A percentile compares a stretch with the other conserved stretches of the same genome.
phyloP scores from a whole-genome alignment of 176 grass and related monocot genomes.

The Luzula sylvatica region DNA sequence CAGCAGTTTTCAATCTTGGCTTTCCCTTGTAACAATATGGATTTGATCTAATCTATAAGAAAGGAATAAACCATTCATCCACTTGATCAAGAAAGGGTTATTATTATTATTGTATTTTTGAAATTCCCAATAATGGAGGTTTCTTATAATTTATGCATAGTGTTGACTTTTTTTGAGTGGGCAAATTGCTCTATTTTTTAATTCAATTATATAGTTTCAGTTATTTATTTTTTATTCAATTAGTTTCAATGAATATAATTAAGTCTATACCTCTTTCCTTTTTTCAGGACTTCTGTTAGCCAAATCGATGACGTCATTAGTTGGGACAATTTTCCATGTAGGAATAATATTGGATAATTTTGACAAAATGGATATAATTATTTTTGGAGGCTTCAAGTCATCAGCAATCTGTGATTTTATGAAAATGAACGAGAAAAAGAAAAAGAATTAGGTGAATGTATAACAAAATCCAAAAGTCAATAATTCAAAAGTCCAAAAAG shows the following conservation, averaged over 20 bases:
- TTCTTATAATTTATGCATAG: too few relatives aligned
- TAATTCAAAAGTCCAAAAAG: not conserved
- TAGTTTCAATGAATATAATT: too few relatives aligned
- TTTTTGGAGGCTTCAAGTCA: slow-evolving; percentile 42
- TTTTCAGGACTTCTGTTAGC: slow-evolving; percentile 34
- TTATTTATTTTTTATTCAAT: too few relatives aligned
- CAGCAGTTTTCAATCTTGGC: slow-evolving; percentile 25
- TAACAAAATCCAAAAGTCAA: not conserved
- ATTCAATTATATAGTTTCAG: too few relatives aligned
- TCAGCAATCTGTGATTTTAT: slow-evolving; percentile 36
- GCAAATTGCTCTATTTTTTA: too few relatives aligned
- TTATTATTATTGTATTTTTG: too few relatives aligned
- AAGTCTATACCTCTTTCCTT: slow-evolving; percentile 54
- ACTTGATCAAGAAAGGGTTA: too few relatives aligned
- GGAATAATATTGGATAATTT: slow-evolving; percentile 40
- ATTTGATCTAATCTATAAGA: slow-evolving; percentile 26
- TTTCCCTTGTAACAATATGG: slow-evolving; percentile 36
- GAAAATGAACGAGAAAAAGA: not conserved
- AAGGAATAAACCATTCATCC: too few relatives aligned
- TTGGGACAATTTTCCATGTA: slow-evolving; percentile 62
- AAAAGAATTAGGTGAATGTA: not conserved
- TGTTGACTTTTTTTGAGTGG: too few relatives aligned
- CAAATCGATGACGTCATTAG: slow-evolving; percentile 42
- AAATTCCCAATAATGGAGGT: too few relatives aligned
- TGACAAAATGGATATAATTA: slow-evolving; percentile 33